These are phyloP conservation scores for Ampelocalamus luodianensis DNA, from an alignment of 176 grass and related monocot genomes.

Conservation along the genomic window DNA sequence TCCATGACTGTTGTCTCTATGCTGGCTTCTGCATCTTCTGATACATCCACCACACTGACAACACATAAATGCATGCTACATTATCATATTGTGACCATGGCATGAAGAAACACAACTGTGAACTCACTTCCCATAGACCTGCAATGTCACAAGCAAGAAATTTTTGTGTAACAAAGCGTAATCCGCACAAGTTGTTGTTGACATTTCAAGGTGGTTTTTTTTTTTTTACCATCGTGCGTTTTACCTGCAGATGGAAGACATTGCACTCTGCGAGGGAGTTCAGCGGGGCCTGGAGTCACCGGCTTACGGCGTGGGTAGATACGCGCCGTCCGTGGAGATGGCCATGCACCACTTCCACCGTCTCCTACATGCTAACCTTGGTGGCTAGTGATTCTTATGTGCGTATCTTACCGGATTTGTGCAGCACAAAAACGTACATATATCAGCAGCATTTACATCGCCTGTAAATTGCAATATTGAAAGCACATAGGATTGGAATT, in stretches of 20 bases:
- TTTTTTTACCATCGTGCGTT: constrained; percentile 7
- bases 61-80: neutral
- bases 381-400: constrained; percentile 2
- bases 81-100: neutral
- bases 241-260: constrained; percentile 78
- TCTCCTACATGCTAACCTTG: constrained; percentile 58
- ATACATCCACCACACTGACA: neutral
- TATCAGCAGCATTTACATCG: neutral
- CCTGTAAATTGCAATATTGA: neutral
- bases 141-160: neutral
- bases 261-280: constrained; percentile 85
- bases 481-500: neutral
- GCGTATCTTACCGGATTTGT: neutral
- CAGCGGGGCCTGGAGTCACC: constrained; percentile 80
- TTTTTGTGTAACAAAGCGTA: neutral
- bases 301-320: constrained; percentile 71
- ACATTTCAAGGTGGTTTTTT: neutral
- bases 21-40: neutral
- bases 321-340: constrained; percentile 78
- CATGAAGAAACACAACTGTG: neutral
- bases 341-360: constrained; percentile 98
- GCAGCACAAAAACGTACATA: neutral
- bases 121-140: neutral
- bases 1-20: neutral
- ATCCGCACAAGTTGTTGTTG: neutral